phyloP scores from a whole-genome alignment of 192 early-diverging fungal species.

The Borealophlyctis nickersoniae region DNA sequence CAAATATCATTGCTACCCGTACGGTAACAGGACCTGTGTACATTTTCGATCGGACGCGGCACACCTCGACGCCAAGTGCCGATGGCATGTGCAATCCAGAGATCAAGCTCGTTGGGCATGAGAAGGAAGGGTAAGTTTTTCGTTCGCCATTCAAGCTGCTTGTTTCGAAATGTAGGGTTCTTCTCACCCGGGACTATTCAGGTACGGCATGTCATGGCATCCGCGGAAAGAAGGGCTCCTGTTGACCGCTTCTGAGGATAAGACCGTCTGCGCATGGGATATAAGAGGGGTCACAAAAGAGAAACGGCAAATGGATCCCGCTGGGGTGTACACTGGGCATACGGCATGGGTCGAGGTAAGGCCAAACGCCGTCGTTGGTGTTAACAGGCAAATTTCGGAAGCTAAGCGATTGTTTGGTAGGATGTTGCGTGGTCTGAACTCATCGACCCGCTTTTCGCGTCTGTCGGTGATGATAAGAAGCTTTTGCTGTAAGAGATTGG shows the following conservation, averaged over 20 bases:
- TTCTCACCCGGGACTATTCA: constrained; percentile 24
- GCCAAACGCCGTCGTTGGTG: not conserved
- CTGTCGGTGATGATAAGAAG: constrained; percentile 92
- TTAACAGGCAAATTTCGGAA: not conserved
- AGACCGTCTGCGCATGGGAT: constrained; percentile 90
- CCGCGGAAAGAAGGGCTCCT: constrained; percentile 72
- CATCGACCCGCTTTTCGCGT: constrained; percentile 87
- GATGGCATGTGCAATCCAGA: constrained; percentile 82
- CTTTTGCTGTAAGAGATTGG: constrained; percentile 74
- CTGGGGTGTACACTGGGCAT: constrained; percentile 78
- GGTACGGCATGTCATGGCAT: constrained; percentile 94
- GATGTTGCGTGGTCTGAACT: constrained; percentile 92
- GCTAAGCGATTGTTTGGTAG: constrained; percentile 23
- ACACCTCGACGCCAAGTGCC: constrained; percentile 70
- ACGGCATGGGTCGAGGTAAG: constrained; percentile 83
- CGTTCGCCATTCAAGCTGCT: too few species aligned
- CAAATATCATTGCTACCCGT: constrained; percentile 94
- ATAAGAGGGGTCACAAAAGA: constrained; percentile 77
- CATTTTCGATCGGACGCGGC: constrained; percentile 92
- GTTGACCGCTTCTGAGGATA: constrained; percentile 89
- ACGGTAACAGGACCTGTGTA: constrained; percentile 89
- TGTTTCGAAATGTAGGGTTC: not conserved
- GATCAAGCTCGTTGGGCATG: constrained; percentile 80
- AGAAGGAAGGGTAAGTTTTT: constrained; percentile 79
- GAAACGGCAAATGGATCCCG: constrained; percentile 69